Evolutionary conservation across 129 eudicot species (phyloP), one percentile per base, ranked within the genome.

Genomic region (Centaurea solstitialis): DNA sequence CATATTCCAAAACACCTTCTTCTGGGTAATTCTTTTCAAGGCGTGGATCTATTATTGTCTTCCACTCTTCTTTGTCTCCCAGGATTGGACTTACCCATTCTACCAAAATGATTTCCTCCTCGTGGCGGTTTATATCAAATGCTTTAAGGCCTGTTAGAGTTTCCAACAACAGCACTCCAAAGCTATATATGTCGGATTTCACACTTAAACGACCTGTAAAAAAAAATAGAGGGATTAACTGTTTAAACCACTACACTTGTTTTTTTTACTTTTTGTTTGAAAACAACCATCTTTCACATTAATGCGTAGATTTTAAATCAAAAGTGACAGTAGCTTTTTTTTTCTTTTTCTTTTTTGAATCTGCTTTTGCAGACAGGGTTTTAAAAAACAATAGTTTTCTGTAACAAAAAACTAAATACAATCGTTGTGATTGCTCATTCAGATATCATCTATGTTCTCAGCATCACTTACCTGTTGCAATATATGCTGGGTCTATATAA

Each of bases 141-240:
- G 12, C 84, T n/a, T 22, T 57, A 28, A 7, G 70, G 37, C 83
- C 80, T 17, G 79, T 78, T 45, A 84, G 45, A 0, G n/a, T 57
- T 50, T 66, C 80, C 37, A 84, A 9, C 80, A 84, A 73, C 73
- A 79, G 68, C 3, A 68, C 79, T 78, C 87, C 87, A 0, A 78
- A 84, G 73, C 71, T 2, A 17, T 84, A 84, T 71, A 84, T 68
- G 79, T 84, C 87, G 72, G 76, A 73, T 26, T 74, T 68, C 24
- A 47, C 21, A 73, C 22, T 64, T 65, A 72, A 7, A 50, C 7
- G 70, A 59, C 81, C 81, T 84, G 81, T 18, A n/a, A 70, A 2
- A 33, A 21, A 73, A 73, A 45, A 15, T 70, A 70, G 37, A 33
- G 37, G 37, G 37, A 33, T 3, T 33, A 12, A 10, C 10, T 9